Conservation (phyloP, 208 protist genomes). For the Crithidia fasciculata region DNA sequence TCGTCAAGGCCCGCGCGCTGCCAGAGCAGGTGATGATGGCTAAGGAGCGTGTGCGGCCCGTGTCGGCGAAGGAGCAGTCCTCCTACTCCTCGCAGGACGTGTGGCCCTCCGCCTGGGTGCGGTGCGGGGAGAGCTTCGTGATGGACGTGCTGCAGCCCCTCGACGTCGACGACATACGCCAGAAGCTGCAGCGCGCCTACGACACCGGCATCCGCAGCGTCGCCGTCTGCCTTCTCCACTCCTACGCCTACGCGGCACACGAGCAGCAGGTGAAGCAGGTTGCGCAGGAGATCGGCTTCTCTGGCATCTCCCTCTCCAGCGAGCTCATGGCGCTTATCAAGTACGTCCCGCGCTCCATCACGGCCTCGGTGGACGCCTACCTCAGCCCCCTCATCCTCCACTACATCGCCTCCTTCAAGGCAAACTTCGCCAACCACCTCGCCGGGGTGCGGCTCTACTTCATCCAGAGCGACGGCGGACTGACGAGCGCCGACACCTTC, state of each 20-base stretch:
- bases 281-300: conserved; percentile 89
- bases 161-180: conserved; percentile 48
- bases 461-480: conserved; percentile 94
- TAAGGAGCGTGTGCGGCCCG: conserved; percentile 87
- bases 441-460: conserved; percentile 76
- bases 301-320: conserved; percentile 90
- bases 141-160: conserved; percentile 69
- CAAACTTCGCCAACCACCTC: conserved; percentile 53
- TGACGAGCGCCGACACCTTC: conserved; percentile 90
- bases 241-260: conserved; percentile 91
- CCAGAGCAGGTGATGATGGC: conserved; percentile 85
- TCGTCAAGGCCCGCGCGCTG: conserved; percentile 87
- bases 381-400: conserved; percentile 92
- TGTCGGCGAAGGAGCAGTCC: conserved; percentile 45
- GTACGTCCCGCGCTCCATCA: conserved; percentile 92
- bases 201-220: conserved; percentile 84
- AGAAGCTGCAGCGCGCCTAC: conserved; percentile 50
- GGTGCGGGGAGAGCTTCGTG: conserved; percentile 74
- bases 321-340: conserved; percentile 94
- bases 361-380: conserved; percentile 96
- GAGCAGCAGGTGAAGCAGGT: conserved; percentile 84
- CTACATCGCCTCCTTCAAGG: conserved; percentile 82
- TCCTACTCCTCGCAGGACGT: conserved; percentile 26
- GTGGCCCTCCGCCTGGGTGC: conserved; percentile 57
- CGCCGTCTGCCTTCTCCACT: conserved; percentile 94